These are phyloP conservation scores for Lasiosphaeris hirsuta DNA, from an alignment of 495 filamentous ascomycete genomes.

Conservation along the genomic window DNA sequence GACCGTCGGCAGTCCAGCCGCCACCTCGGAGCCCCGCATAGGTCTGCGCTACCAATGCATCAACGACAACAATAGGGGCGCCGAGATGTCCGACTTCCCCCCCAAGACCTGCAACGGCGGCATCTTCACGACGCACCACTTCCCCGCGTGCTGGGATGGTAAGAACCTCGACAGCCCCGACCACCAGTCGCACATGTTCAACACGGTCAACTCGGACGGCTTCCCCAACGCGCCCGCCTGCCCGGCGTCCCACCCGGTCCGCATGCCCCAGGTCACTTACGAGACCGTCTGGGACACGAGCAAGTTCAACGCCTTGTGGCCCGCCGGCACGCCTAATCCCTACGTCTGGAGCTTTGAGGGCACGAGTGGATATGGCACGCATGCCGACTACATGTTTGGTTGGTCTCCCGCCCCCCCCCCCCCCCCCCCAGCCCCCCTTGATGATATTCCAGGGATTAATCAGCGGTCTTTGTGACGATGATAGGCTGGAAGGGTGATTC, in stretches of 20 bases:
- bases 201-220: conserved; percentile 30
- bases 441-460: too few relatives aligned
- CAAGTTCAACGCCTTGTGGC: conserved; percentile 43
- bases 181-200: conserved; percentile 47
- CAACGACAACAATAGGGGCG: conserved; percentile 27
- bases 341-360: conserved; percentile 34
- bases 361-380: conserved; percentile 13
- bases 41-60: conserved; percentile 44
- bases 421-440: too few relatives aligned
- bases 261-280: conserved; percentile 40
- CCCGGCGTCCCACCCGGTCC: conserved; percentile 40
- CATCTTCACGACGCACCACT: conserved; percentile 45
- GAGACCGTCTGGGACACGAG: conserved; percentile 45
- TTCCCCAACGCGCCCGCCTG: conserved; percentile 35
- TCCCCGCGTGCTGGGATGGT: conserved; percentile 51
- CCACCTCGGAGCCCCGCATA: conserved; percentile 25
- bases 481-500: conserved; percentile 35
- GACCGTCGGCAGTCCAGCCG: conserved; percentile 43
- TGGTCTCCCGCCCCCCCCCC: too few relatives aligned
- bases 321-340: conserved; percentile 31
- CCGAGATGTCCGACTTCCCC: conserved; percentile 41
- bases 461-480: too few relatives aligned
- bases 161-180: conserved; percentile 49
- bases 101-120: conserved; percentile 36
- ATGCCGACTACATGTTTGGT: conserved; percentile 22